phyloP scores from a whole-genome alignment of 2,329 filamentous ascomycete species.

The Fusarium heterosporum region DNA sequence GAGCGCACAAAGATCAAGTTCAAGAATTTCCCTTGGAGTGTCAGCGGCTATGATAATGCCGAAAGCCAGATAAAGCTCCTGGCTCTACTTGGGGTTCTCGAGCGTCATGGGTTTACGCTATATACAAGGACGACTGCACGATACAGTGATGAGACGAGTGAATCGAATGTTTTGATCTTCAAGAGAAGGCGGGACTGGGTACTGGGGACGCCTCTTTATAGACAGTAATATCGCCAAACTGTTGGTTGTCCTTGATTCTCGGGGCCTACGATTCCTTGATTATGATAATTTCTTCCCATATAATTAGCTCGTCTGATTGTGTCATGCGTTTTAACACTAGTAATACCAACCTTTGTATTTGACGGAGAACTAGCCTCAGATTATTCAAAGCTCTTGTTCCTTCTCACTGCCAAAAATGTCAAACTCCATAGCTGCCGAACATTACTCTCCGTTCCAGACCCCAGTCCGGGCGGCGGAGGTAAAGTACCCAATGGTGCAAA shows the following conservation, averaged over 20 bases:
- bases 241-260: no score
- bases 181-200: slow-evolving; percentile 9
- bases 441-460: slow-evolving; percentile 36
- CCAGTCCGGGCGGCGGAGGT: slow-evolving; percentile 22
- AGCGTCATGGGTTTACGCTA: slow-evolving; percentile 11
- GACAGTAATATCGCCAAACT: neutral
- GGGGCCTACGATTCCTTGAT: no score
- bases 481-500: slow-evolving; percentile 42
- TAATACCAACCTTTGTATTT: no score
- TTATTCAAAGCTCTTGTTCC: neutral
- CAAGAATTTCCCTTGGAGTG: slow-evolving; percentile 8
- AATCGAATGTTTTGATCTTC: slow-evolving; percentile 24
- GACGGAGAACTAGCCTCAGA: no score
- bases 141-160: neutral
- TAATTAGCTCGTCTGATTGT: neutral
- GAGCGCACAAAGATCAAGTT: slow-evolving; percentile 30
- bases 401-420: slow-evolving; percentile 34
- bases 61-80: slow-evolving; percentile 20
- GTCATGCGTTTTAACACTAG: neutral
- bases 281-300: no score
- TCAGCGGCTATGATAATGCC: neutral
- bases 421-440: slow-evolving; percentile 40
- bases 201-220: neutral
- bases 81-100: slow-evolving; percentile 11
- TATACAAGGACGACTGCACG: slow-evolving; percentile 4